These are phyloP conservation scores for Acacia pycnantha DNA, from an alignment of 331 rosid species.

Conservation along the genomic window DNA sequence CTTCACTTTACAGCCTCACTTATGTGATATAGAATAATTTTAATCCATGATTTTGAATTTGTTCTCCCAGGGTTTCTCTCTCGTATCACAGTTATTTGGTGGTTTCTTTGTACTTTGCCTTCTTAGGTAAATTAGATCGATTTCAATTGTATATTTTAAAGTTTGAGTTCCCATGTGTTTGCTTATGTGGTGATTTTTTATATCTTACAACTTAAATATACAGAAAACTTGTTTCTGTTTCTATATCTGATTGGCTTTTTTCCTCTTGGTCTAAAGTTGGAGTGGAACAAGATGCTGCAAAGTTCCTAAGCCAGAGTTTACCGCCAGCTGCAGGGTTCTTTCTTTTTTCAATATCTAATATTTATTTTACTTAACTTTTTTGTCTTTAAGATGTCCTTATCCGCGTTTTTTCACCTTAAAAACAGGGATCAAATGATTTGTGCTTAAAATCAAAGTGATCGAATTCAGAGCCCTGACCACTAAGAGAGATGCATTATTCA, in stretches of 20 bases:
- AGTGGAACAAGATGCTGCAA: constrained; percentile 18
- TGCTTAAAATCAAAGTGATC: background rate
- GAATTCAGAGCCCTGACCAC: background rate
- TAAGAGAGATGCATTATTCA: background rate
- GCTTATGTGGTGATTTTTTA: constrained; percentile 5
- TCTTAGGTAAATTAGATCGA: constrained; percentile 29
- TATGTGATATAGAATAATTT: constrained; percentile 7
- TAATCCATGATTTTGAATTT: constrained; percentile 15
- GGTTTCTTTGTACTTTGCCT: constrained; percentile 34
- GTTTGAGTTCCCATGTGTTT: background rate
- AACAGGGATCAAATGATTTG: background rate
- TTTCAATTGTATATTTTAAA: background rate
- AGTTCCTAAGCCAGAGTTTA: constrained; percentile 4
- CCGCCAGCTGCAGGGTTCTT: no score
- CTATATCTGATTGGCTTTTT: background rate
- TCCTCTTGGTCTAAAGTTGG: constrained; percentile 20
- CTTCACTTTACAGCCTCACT: constrained; percentile 11
- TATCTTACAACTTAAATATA: background rate
- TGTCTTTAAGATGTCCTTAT: background rate
- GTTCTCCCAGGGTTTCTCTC: constrained; percentile 42
- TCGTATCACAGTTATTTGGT: constrained; percentile 35
- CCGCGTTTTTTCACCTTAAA: background rate
- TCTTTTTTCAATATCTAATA: background rate
- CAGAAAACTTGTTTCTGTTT: background rate
- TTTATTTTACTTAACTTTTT: background rate